Base-by-base conservation (phyloP, 2,329 filamentous ascomycete species). In the Pseudogymnoascus sp. region DNA sequence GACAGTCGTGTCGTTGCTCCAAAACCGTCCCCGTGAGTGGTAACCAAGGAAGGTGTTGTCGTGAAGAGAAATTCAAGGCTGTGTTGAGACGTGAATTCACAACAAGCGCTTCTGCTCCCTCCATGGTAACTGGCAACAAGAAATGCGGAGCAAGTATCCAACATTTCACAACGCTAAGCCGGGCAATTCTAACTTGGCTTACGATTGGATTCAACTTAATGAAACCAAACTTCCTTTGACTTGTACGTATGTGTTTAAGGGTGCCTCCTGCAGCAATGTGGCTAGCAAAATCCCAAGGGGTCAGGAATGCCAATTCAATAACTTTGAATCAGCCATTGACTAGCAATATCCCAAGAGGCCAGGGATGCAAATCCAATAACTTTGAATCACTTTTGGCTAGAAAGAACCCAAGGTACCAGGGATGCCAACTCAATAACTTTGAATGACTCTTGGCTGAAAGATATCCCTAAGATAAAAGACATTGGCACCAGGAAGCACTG, bases 71-170 rank as follows among this genome's bases (percentile, higher is more conserved):
- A 40, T 31, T 31, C 14, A 28, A 11, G 28, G n/a, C 6, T 33
- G 44, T 63, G 62, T 62, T 59, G 2, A 16, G 47, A 53, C n/a
- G 25, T 56, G 50, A 56, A 56, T 56, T 56, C 10, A 33, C 50
- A 56, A 56, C 50, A 56, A 56, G 50, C 50, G 50, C 28, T 56
- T 11, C 50, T 56, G 50, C 28, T 18, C 50, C n/a, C 25, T 56
- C 50, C 44, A 53, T 56, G 16, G 50, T 56, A 56, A 56, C 10
- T 18, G 28, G 8, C 28, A 33, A 33, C 16, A 33, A 33, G 50
- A 56, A 56, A 56, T 33, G 12, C 28, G 50, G n/a, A 28, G 50
- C 5, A 56, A 33, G 25, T 7, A 33, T 33, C 11, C 25, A 21
- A 33, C 25, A 56, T 33, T 28, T 33, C 50, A 56, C 50, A 33